These are phyloP conservation scores for Piromyces sp. DNA, from an alignment of 192 early-diverging fungal genomes.

Conservation along the genomic window DNA sequence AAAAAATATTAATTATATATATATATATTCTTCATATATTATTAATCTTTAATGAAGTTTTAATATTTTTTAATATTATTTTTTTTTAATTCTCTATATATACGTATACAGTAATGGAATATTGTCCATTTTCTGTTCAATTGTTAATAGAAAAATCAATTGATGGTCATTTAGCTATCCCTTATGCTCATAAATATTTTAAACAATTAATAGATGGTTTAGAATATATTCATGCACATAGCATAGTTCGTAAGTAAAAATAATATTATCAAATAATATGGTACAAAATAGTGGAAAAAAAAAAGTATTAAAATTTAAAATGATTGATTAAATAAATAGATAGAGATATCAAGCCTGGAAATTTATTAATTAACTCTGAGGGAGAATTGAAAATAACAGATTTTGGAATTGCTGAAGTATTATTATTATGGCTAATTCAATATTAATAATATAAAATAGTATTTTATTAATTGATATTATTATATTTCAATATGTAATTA, in stretches of 20 bases:
- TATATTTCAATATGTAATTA: no score
- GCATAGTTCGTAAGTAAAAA: constrained; percentile 30
- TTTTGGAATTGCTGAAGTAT: constrained; percentile 37
- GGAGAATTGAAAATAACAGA: constrained; percentile 32
- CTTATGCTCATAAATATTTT: constrained; percentile 25
- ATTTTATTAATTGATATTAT: no score
- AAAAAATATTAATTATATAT: no score
- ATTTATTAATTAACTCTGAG: constrained; percentile 31
- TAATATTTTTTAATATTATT: constrained; percentile 21
- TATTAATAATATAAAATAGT: not conserved
- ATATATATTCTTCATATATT: no score
- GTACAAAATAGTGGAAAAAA: no score
- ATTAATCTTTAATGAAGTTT: no score
- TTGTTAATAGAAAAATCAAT: constrained; percentile 24
- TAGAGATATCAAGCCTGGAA: constrained; percentile 37
- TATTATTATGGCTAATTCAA: not conserved
- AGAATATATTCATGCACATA: constrained; percentile 24
- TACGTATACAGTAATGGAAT: constrained; percentile 11
- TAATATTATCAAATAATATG: no score
- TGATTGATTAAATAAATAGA: no score
- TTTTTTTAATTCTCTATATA: not conserved
- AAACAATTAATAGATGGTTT: constrained; percentile 35
- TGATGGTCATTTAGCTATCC: constrained; percentile 10
- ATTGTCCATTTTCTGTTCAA: constrained; percentile 36
- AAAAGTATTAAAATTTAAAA: no score